Evolutionary conservation across 2,329 filamentous ascomycete genomes (phyloP).

Genomic region (Tolypocladium nubicola): DNA sequence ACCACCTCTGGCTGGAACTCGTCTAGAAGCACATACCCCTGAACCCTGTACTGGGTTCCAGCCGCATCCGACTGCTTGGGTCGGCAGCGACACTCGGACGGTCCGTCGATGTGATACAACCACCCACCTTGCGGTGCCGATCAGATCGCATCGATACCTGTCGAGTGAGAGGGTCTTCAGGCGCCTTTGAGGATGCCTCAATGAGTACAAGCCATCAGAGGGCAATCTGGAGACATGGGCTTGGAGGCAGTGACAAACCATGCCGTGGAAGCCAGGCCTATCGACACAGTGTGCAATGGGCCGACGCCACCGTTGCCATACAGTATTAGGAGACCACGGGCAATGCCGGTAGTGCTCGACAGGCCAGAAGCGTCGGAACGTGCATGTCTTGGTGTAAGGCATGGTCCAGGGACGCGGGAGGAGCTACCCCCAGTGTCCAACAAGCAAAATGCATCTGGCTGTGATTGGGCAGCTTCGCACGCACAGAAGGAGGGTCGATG

Average conservation of each 20-base stretch:
- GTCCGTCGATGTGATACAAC: not conserved
- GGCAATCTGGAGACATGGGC: too few relatives aligned
- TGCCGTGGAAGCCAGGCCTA: not conserved
- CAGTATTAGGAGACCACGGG: not conserved
- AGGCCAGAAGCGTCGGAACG: not conserved
- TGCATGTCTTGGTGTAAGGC: not conserved
- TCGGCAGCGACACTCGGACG: not conserved
- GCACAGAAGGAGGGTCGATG: not conserved
- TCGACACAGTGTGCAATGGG: not conserved
- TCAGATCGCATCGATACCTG: not conserved
- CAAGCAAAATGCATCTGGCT: not conserved
- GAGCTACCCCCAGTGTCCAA: not conserved
- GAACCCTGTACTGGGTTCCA: not conserved
- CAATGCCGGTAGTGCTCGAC: not conserved
- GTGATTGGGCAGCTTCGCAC: not conserved
- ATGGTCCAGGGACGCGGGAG: not conserved
- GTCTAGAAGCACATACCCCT: not conserved
- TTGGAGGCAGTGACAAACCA: not conserved
- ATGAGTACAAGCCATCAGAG: not conserved
- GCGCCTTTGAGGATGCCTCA: not conserved
- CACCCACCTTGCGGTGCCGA: not conserved
- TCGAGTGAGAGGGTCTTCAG: not conserved
- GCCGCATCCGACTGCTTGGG: not conserved
- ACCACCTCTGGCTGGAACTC: not conserved
- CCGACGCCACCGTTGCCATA: not conserved